Base-by-base conservation (phyloP, 352 stramenopile genomes). In the Phytopythium litorale region DNA sequence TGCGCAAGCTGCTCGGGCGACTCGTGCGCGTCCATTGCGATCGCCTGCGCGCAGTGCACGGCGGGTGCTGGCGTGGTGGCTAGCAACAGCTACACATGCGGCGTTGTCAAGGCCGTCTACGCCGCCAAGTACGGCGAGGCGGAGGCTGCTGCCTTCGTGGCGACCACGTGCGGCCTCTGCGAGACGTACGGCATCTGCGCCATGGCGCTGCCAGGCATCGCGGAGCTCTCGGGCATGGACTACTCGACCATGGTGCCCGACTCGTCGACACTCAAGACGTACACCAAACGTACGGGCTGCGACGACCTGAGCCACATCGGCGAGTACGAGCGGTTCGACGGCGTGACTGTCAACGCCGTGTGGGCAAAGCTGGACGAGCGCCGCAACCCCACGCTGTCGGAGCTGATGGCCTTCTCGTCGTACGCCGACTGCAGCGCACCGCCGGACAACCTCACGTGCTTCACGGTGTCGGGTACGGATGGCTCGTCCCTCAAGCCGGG, bases 301-400 rank as follows among this genome's bases (percentile, higher is more conserved):
- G 79, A 90, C 58, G 81, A 92, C 56, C 57, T 64, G 25, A 69
- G 49, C n/a, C 72, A 76, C 33, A 87, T 89, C 55, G 76, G 76
- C 55, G 72, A 80, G 65, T 92, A 87, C 66, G 69, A 81, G n/a
- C 45, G 79, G 72, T 92, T 84, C 72, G 54, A 91, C 54, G 79
- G 79, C 58, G 71, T 73, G 56, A 76, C 43, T 8, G 62, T 64
- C 15, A 65, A 73, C 32, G 68, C 82, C 4, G 66, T 80, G 61
- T 91, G 78, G 78, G 76, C 68, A 42, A 73, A 70, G 63, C 70
- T 90, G 13, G 78, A 78, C 32, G 62, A 70, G 40, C 70, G 71
- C 7, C 78, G 78, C 21, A 88, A 88, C 68, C 81, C 81, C 57
- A 90, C 81, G 33, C 62, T 87, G 50, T 63, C 60, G 0, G 81